A percentile compares a stretch with the other conserved stretches of the same genome.
phyloP scores from a whole-genome alignment of 2,329 filamentous ascomycete genomes.

The Fusarium nurragi region DNA sequence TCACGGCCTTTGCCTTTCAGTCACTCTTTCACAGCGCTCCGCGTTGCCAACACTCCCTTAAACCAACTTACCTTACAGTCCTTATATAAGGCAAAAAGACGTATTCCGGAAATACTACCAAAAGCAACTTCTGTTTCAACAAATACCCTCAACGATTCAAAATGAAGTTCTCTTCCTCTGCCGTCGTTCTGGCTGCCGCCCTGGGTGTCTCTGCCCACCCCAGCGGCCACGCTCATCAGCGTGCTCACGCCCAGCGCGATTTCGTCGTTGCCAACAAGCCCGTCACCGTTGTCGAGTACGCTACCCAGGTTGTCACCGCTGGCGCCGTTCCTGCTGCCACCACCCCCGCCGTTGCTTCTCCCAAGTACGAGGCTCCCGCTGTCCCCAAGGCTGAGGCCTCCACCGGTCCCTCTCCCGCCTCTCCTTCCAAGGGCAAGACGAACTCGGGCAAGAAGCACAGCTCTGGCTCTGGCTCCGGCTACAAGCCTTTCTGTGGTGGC shows the following conservation, averaged over 20 bases:
- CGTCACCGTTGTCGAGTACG: constrained; percentile 39
- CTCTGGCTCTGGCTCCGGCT: constrained; percentile 29
- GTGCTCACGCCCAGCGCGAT: constrained; percentile 48
- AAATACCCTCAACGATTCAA: constrained; percentile 32
- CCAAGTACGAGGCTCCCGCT: constrained; percentile 1
- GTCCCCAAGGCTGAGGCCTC: constrained; percentile 6
- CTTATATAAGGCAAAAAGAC: constrained; percentile 39
- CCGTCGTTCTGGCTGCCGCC: constrained; percentile 52
- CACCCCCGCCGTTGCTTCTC: not conserved
- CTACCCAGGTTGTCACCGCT: constrained; percentile 29
- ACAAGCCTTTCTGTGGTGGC: constrained; percentile 51
- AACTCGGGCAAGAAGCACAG: constrained; percentile 20
- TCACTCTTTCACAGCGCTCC: constrained; percentile 43
- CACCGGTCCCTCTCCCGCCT: not conserved
- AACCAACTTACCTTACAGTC: constrained; percentile 36
- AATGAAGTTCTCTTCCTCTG: constrained; percentile 55
- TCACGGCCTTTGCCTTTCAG: constrained; percentile 41
- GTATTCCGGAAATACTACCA: constrained; percentile 40
- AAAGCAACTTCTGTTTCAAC: constrained; percentile 17
- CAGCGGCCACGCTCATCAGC: constrained; percentile 51
- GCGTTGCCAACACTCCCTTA: constrained; percentile 43
- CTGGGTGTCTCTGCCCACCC: constrained; percentile 55
- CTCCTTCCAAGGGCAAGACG: not conserved
- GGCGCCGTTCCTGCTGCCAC: constrained; percentile 1
- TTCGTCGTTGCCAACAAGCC: constrained; percentile 52